phyloP scores from a whole-genome alignment of 2,329 filamentous ascomycete species.

The Pestalotiopsis sp. region DNA sequence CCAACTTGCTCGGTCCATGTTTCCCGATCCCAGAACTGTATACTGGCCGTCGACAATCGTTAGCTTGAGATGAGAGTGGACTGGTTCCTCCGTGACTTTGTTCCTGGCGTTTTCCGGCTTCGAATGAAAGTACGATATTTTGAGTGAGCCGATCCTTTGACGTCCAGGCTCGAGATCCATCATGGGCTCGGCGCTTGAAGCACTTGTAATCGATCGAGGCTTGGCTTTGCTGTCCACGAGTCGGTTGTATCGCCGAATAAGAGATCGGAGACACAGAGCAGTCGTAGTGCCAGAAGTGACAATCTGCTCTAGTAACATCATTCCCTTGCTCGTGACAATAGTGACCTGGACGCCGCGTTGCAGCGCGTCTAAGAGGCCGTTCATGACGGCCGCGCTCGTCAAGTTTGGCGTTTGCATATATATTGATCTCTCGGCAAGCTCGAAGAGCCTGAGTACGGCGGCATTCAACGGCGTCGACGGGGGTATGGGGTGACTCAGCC shows the following conservation, averaged over 20 bases:
- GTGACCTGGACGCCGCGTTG: slow-evolving; percentile 67
- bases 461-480: slow-evolving; percentile 70
- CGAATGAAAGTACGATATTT: slow-evolving; percentile 60
- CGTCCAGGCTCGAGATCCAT: slow-evolving; percentile 46
- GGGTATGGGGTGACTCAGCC: slow-evolving; percentile 48
- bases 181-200: slow-evolving; percentile 23
- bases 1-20: slow-evolving; percentile 85
- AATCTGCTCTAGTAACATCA: slow-evolving; percentile 83
- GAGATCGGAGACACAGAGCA: slow-evolving; percentile 59
- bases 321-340: slow-evolving; percentile 66
- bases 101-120: slow-evolving; percentile 18
- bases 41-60: slow-evolving; percentile 71
- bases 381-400: slow-evolving; percentile 67
- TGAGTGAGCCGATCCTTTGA: slow-evolving; percentile 49
- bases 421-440: slow-evolving; percentile 59
- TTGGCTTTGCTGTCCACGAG: slow-evolving; percentile 20
- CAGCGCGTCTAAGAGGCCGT: slow-evolving; percentile 63
- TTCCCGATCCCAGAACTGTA: slow-evolving; percentile 76
- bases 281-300: slow-evolving; percentile 78
- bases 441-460: slow-evolving; percentile 63
- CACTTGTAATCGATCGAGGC: background rate
- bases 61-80: slow-evolving; percentile 78
- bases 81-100: slow-evolving; percentile 54
- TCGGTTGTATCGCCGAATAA: slow-evolving; percentile 58
- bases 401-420: slow-evolving; percentile 79